These are phyloP conservation scores for Chaetomium cochliodes DNA, from an alignment of 495 filamentous ascomycete species.

Conservation along the genomic window DNA sequence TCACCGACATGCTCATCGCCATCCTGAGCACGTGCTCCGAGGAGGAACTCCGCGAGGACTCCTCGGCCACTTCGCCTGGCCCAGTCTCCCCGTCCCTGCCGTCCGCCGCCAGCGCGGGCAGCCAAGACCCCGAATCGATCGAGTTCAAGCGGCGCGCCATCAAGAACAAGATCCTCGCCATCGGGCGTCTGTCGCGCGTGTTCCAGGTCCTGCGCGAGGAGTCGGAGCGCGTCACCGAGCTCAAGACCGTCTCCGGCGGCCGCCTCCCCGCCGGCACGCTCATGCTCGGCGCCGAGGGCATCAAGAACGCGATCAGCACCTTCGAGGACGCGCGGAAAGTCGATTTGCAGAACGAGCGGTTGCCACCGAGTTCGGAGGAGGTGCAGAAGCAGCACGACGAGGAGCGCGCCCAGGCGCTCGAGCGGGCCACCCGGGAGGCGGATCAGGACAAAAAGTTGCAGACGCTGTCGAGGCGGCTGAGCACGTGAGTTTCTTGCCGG, in stretches of 20 bases:
- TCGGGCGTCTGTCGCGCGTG: constrained; percentile 92
- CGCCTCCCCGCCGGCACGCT: constrained; percentile 91
- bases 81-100: constrained; percentile 67
- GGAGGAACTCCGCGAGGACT: constrained; percentile 86
- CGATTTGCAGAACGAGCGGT: constrained; percentile 90
- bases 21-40: constrained; percentile 98
- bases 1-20: constrained; percentile 98
- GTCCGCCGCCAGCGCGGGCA: constrained; percentile 28
- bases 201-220: constrained; percentile 98
- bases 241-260: constrained; percentile 94
- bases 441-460: constrained; percentile 87
- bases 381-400: constrained; percentile 75
- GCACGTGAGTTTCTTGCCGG: constrained; percentile 71
- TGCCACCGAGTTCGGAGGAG: constrained; percentile 91
- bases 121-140: constrained; percentile 73
- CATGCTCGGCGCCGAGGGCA: constrained; percentile 96
- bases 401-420: constrained; percentile 75
- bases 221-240: constrained; percentile 91
- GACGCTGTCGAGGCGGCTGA: constrained; percentile 81
- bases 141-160: constrained; percentile 93
- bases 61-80: constrained; percentile 54
- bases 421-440: constrained; percentile 78
- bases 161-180: constrained; percentile 99
- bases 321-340: constrained; percentile 99
- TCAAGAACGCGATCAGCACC: constrained; percentile 96